Evolutionary conservation across 352 stramenopile species (phyloP).

Genomic region (Achlya hypogyna): DNA sequence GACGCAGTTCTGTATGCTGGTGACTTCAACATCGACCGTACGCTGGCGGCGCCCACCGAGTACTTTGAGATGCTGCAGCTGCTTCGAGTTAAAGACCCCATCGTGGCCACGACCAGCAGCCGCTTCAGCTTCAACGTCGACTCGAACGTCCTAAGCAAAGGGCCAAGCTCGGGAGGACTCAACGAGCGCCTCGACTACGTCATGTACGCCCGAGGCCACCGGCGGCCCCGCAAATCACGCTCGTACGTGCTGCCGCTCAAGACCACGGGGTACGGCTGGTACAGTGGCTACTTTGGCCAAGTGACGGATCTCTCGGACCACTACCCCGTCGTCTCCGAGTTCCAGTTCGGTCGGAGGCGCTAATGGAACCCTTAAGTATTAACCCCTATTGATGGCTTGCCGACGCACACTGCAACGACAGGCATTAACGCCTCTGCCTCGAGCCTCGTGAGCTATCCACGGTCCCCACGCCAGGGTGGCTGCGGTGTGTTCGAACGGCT

Average conservation of each 20-base stretch:
- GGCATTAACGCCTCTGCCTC: no score
- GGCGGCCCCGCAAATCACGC: conserved; percentile 23
- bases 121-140: conserved; percentile 53
- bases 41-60: conserved; percentile 19
- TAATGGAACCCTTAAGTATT: no score
- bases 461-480: no score
- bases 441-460: no score
- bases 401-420: no score
- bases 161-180: conserved; percentile 44
- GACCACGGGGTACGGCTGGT: conserved; percentile 11
- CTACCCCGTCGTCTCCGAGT: conserved; percentile 49
- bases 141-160: conserved; percentile 46
- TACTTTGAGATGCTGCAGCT: conserved; percentile 43
- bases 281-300: not conserved
- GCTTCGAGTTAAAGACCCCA: conserved; percentile 30
- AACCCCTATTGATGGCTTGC: no score
- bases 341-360: conserved; percentile 28
- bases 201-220: conserved; percentile 30
- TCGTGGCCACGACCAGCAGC: conserved; percentile 26
- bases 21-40: conserved; percentile 56
- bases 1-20: conserved; percentile 48
- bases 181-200: conserved; percentile 60
- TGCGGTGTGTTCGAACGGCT: no score
- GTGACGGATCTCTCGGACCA: conserved; percentile 57
- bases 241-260: conserved; percentile 48